These are phyloP conservation scores for Wickerhamomyces silvicola DNA, from an alignment of 805 yeast genomes.

Conservation along the genomic window DNA sequence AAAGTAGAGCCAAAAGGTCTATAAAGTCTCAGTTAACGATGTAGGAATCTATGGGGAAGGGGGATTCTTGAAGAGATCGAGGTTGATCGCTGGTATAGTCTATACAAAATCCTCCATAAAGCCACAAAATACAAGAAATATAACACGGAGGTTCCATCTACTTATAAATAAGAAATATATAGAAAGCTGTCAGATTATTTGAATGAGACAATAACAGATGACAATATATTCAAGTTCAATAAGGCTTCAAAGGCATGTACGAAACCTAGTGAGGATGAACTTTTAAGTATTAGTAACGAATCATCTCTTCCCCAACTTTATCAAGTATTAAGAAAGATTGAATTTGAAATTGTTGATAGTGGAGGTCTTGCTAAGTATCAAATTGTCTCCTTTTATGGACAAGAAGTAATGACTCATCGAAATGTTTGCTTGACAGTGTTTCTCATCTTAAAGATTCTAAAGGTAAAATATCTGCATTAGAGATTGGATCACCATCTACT, in stretches of 20 bases:
- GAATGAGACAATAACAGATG: conserved; percentile 17
- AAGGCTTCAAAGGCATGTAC: conserved; percentile 2
- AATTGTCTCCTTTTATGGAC: conserved; percentile 81
- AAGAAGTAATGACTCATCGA: conserved; percentile 92
- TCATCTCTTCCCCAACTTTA: conserved; percentile 17
- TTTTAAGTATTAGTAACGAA: conserved; percentile 10
- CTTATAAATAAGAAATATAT: conserved; percentile 53
- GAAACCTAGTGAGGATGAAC: conserved; percentile 14
- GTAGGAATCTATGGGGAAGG: too few relatives aligned
- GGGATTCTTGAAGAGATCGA: conserved; percentile 15
- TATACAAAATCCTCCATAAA: conserved; percentile 44
- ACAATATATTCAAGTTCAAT: conserved; percentile 15
- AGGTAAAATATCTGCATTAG: conserved; percentile 43
- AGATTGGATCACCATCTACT: conserved; percentile 76
- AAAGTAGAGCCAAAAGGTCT: too few relatives aligned
- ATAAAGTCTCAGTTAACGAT: too few relatives aligned
- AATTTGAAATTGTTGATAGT: conserved; percentile 49
- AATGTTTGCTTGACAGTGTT: conserved; percentile 70
- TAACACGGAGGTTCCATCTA: conserved; percentile 74
- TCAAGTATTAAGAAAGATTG: conserved; percentile 43
- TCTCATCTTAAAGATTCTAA: conserved; percentile 24
- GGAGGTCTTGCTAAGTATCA: conserved; percentile 85
- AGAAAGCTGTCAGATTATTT: conserved; percentile 21
- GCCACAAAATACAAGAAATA: conserved; percentile 64
- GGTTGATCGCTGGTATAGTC: conserved; percentile 24